Conservation (phyloP, 2,329 filamentous ascomycete species). For the Magnaporthiopsis incrustans region DNA sequence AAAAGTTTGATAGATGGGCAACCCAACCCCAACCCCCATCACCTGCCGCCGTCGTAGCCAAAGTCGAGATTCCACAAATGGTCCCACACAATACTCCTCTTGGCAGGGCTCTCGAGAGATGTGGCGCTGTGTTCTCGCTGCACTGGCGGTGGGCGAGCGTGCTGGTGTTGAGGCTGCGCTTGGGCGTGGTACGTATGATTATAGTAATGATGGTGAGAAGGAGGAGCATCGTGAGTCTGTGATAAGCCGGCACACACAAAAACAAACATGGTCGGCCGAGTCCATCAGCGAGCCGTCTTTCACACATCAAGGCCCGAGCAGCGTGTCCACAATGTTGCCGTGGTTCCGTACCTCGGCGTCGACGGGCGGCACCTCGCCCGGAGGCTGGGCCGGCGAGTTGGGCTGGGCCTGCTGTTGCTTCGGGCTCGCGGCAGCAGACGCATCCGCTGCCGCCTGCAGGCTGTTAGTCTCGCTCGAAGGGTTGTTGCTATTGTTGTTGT, state of each 20-base stretch:
- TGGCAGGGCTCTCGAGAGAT: conserved; percentile 31
- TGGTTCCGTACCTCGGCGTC: conserved; percentile 43
- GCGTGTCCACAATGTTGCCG: conserved; percentile 32
- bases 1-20: neutral
- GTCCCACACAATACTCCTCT: conserved; percentile 52
- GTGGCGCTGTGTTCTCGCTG: conserved; percentile 31
- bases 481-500: no score
- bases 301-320: conserved; percentile 35
- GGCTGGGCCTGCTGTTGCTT: conserved; percentile 24
- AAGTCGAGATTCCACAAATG: conserved; percentile 54
- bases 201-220: neutral
- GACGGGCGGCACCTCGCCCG: neutral
- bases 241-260: conserved; percentile 4
- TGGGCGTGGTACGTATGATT: neutral
- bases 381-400: conserved; percentile 6
- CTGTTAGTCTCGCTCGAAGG: conserved; percentile 53
- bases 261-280: conserved; percentile 18
- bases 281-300: conserved; percentile 11
- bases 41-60: neutral
- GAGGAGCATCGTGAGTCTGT: neutral
- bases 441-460: conserved; percentile 38
- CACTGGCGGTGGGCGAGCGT: conserved; percentile 13
- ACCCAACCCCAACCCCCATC: neutral
- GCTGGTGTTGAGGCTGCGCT: neutral
- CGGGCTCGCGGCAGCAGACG: conserved; percentile 20